These are phyloP conservation scores for Diaporthe citriasiana DNA, from an alignment of 2,329 filamentous ascomycete genomes.

Conservation along the genomic window DNA sequence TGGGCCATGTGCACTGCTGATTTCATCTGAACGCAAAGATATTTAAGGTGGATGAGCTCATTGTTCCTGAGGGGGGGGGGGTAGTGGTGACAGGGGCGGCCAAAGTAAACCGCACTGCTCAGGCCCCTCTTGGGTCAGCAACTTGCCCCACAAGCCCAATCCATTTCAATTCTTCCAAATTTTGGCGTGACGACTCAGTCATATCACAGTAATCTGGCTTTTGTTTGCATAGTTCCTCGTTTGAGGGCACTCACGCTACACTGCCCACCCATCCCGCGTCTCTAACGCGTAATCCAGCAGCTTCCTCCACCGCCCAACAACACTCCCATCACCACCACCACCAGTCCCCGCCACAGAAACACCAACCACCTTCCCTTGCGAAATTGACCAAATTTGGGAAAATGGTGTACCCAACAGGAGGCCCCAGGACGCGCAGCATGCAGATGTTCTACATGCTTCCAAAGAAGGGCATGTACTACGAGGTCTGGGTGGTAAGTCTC, in stretches of 20 bases:
- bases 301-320: background rate
- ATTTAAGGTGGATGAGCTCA: background rate
- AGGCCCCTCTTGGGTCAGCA: too few species aligned
- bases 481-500: background rate
- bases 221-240: too few species aligned
- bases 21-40: background rate
- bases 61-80: background rate
- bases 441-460: background rate
- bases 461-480: conserved; percentile 6
- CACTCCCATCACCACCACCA: background rate
- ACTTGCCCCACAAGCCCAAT: too few species aligned
- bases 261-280: too few species aligned
- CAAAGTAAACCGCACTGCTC: too few species aligned
- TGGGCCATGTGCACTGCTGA: background rate
- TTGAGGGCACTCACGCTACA: too few species aligned
- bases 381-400: background rate
- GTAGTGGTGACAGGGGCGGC: background rate
- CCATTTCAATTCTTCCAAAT: too few species aligned
- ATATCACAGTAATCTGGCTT: too few species aligned
- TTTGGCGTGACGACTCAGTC: too few species aligned
- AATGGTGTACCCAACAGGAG: background rate
- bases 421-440: background rate
- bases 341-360: background rate
- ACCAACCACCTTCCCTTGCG: background rate
- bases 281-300: too few species aligned